Evolutionary conservation across 352 stramenopile genomes (phyloP), one percentile per base, ranked within the genome.

Genomic region (Blastocystis sp.): DNA sequence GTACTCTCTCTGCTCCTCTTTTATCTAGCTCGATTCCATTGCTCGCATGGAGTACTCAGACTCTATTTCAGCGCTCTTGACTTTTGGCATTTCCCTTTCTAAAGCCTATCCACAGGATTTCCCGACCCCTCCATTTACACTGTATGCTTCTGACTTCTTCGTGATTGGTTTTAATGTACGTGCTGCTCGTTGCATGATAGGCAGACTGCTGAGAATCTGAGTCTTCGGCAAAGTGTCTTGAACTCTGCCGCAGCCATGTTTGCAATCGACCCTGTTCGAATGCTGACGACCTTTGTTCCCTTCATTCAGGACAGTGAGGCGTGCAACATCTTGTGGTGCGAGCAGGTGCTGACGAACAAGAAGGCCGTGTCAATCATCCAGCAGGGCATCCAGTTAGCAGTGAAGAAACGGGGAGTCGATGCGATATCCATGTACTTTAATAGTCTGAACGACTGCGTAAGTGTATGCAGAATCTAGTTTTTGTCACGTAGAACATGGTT

Each of bases 381-480:
- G 56, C 59, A 66, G 53, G 54, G 73, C 20, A 37, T 85, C 16
- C 16, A n/a, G 4, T 2, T 54, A 8, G 16, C 47, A 0, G 50
- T 85, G 26, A 50, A 39, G 13, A 66, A 85, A 45, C 20, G 30
- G 1, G 73, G 73, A 1, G 55, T 24, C 8, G 45, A 41, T 6
- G 30, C 43, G 1, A 20, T 69, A 3, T n/a, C 41, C 20, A 13
- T 85, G 13, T 68, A 55, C 53, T 85, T 53, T 45, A 85, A 85
- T 55, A 85, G 73, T 37, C 26, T 85, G 26, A 85, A 85, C 34
- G 73, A 85, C 55, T 68, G 41, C 20, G 73, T 85, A 5, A 66
- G 73, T n/a, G 73, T 85, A 66, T 43, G 24, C 18, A 5, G 3
- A 1, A 8, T 45, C 9, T 7, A n/a, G 2, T 68, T 6, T 30